Evolutionary conservation across 352 stramenopile species (phyloP).

Genomic region (Phytophthora chlamydospora): DNA sequence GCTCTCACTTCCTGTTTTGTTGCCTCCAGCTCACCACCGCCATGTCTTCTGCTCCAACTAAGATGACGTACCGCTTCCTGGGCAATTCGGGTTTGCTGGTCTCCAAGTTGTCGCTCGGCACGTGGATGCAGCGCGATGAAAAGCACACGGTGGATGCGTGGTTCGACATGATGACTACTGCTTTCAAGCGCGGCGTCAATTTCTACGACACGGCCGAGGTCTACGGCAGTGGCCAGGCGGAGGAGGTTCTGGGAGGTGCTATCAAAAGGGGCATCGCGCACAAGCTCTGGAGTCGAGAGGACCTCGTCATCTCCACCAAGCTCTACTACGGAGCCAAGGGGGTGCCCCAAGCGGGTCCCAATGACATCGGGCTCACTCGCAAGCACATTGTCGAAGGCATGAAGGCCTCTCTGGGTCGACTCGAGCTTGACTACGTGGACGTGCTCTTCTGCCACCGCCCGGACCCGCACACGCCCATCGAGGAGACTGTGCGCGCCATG

Average conservation of each 20-base stretch:
- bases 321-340: neutral
- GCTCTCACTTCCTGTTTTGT: too few species aligned
- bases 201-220: neutral
- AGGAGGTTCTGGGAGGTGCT: neutral
- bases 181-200: too few species aligned
- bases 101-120: neutral
- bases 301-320: neutral
- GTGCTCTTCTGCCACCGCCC: slow-evolving; percentile 27
- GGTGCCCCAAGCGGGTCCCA: neutral
- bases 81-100: neutral
- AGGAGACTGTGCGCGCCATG: slow-evolving; percentile 1
- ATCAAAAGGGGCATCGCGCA: slow-evolving; percentile 1
- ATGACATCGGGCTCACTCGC: neutral
- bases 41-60: neutral
- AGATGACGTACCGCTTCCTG: slow-evolving; percentile 1
- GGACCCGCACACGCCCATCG: neutral
- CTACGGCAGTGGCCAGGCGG: neutral
- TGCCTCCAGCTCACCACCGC: too few species aligned
- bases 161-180: neutral
- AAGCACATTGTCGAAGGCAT: slow-evolving; percentile 22
- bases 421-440: slow-evolving; percentile 41
- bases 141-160: neutral
- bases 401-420: slow-evolving; percentile 30
- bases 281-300: neutral
- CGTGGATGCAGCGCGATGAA: neutral